Conservation (phyloP, 495 filamentous ascomycete species). For the Penicillium mononematosum region DNA sequence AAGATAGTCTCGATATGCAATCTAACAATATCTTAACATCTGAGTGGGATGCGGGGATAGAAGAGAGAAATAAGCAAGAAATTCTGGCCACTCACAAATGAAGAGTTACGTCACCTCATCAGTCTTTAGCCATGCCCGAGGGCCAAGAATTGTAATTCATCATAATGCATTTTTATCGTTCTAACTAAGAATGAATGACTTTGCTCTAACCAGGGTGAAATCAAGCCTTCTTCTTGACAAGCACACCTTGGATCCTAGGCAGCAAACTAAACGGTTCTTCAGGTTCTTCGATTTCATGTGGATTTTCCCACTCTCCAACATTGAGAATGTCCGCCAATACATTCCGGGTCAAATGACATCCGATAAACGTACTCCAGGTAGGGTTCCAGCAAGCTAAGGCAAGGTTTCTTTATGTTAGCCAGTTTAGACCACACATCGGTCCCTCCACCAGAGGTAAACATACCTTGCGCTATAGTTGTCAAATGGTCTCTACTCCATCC, state of each 20-base stretch:
- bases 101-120: too few species aligned
- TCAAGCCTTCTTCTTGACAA: slow-evolving; percentile 23
- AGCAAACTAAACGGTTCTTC: slow-evolving; percentile 23
- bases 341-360: slow-evolving; percentile 24
- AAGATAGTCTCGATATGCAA: too few species aligned
- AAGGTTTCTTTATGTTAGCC: slow-evolving; percentile 17
- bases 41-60: too few species aligned
- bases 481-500: slow-evolving; percentile 26
- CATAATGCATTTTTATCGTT: too few species aligned
- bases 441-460: slow-evolving; percentile 9
- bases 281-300: slow-evolving; percentile 21
- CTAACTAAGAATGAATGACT: too few species aligned
- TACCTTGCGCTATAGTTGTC: slow-evolving; percentile 32
- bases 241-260: slow-evolving; percentile 28
- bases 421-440: not conserved
- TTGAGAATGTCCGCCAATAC: slow-evolving; percentile 25
- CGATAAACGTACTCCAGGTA: slow-evolving; percentile 28
- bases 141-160: too few species aligned
- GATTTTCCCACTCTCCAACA: slow-evolving; percentile 30
- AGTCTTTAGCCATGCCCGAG: too few species aligned
- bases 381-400: slow-evolving; percentile 30
- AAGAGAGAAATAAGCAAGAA: too few species aligned
- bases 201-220: not conserved
- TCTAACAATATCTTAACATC: too few species aligned
- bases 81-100: too few species aligned